Base-by-base conservation (phyloP, 805 yeast genomes). In the Tetrapisispora fleetii region DNA sequence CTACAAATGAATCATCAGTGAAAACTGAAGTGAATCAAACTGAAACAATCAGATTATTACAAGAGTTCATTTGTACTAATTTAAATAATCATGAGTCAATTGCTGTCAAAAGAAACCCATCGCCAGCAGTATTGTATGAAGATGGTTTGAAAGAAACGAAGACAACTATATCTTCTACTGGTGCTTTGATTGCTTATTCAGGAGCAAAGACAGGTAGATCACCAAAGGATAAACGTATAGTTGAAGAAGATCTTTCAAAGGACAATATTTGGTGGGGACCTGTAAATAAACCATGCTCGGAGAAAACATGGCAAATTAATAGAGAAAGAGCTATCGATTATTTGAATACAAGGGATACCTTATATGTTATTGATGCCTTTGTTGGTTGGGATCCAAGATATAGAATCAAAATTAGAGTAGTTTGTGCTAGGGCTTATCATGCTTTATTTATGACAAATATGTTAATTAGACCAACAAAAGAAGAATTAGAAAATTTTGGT, bases 301-400 rank as follows among this genome's bases (percentile, higher is more conserved):
- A 88, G 71, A 81, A 83, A 67, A 89, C 96, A 21, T 91, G 98
- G 98, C 79, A 80, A 60, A 89, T 91, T 61, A 86, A 95, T 68
- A 84, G 95, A 68, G 91, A 91, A 59, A 86, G 99, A 73, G 98
- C 99, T 46, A 79, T 90, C 57, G 99, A 91, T 71, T 91, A 90
- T 75, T 78, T 91, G 68, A 85, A 95, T 77, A 91, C 98, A 49
- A 85, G 96, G 72, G 90, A 85, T 60, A 88, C 89, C 68, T 81
- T 93, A 62, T 91, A 85, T 71, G 90, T 91, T 54, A 89, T 91
- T 56, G 99, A 91, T 66, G 98, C 98, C 13, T 91, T 70, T 67
- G 99, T 98, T 43, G 99, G 99, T 57, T 91, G 99, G 99, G 99
- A 91, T 69, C 96, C 97, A 64, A 82, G 87, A 64, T 91, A 91